A percentile compares a stretch with the other conserved stretches of the same genome.
These are phyloP conservation scores for Hericium rajendrae DNA, from an alignment of 768 basidiomycete genomes.

Conservation along the genomic window DNA sequence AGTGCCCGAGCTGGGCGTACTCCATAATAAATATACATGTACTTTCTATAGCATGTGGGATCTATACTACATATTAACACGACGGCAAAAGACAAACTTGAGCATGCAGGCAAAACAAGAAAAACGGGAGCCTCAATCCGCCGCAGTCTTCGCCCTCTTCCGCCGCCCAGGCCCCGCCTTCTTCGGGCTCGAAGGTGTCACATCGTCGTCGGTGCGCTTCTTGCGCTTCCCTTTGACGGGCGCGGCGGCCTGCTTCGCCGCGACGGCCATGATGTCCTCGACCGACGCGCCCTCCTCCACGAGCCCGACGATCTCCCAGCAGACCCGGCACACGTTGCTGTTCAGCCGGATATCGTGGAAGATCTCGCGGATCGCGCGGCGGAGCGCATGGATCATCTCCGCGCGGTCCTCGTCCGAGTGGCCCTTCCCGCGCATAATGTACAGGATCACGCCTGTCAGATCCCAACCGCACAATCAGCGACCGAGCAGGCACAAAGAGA, in stretches of 20 bases:
- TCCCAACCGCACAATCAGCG: neutral
- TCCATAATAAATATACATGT: neutral
- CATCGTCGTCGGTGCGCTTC: constrained; percentile 23
- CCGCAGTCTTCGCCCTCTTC: neutral
- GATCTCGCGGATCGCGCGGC: constrained; percentile 41
- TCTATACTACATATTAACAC: neutral
- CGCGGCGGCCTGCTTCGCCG: constrained; percentile 1
- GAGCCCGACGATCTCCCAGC: constrained; percentile 48
- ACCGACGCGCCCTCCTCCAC: constrained; percentile 20
- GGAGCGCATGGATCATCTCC: constrained; percentile 46
- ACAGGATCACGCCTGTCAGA: constrained; percentile 54
- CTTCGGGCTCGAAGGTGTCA: neutral
- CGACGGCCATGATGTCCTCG: constrained; percentile 5
- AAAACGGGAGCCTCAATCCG: neutral
- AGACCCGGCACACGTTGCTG: constrained; percentile 36
- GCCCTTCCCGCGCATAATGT: constrained; percentile 32
- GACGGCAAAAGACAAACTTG: neutral
- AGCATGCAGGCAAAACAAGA: neutral
- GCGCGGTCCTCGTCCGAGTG: constrained; percentile 38
- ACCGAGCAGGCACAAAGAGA: neutral
- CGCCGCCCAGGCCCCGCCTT: neutral
- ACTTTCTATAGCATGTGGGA: neutral
- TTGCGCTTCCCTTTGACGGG: constrained; percentile 21
- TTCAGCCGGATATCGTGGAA: constrained; percentile 64
- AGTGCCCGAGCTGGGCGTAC: neutral